Percentiles rank a stretch among this genome's conserved stretches.
These are phyloP conservation scores for Saccharomycopsis fodiens DNA, from an alignment of 805 yeast species.

Conservation along the genomic window DNA sequence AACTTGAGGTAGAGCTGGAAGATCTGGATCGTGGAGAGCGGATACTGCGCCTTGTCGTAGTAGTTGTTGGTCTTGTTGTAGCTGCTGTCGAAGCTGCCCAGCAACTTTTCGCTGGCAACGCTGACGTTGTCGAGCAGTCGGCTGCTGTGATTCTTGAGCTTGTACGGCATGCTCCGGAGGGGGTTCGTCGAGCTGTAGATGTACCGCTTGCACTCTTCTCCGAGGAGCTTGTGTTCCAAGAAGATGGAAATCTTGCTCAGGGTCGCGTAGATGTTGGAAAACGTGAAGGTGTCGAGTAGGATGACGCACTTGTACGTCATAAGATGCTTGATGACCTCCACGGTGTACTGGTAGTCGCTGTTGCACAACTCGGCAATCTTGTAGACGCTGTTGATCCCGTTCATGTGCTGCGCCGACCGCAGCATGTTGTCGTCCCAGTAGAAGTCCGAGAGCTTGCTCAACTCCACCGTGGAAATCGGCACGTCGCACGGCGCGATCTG, in stretches of 20 bases:
- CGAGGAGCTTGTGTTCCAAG: slow-evolving; percentile 54
- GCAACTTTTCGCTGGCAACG: not conserved
- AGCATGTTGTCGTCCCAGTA: slow-evolving; percentile 98
- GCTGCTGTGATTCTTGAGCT: not conserved
- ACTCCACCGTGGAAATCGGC: slow-evolving; percentile 80
- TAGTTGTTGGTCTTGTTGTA: slow-evolving; percentile 9
- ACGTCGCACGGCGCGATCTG: slow-evolving; percentile 75
- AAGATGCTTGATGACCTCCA: slow-evolving; percentile 84
- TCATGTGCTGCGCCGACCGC: slow-evolving; percentile 73
- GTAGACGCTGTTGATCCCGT: slow-evolving; percentile 80
- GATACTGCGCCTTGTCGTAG: slow-evolving; percentile 11
- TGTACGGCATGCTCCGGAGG: slow-evolving; percentile 9
- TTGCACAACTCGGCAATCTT: slow-evolving; percentile 72
- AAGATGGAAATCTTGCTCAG: slow-evolving; percentile 70
- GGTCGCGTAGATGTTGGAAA: slow-evolving; percentile 80
- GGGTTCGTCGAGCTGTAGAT: slow-evolving; percentile 12
- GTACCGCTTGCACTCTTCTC: slow-evolving; percentile 75
- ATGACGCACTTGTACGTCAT: slow-evolving; percentile 84
- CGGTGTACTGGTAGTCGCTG: slow-evolving; percentile 70
- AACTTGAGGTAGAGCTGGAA: slow-evolving; percentile 32
- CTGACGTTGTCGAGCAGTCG: not conserved
- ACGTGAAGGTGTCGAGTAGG: slow-evolving; percentile 82
- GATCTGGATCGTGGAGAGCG: slow-evolving; percentile 7
- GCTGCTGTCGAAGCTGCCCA: slow-evolving; percentile 2
- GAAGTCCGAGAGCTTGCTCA: slow-evolving; percentile 68